Evolutionary conservation across 78 protist species (phyloP).

Genomic region (Chrysochromulina parva): DNA sequence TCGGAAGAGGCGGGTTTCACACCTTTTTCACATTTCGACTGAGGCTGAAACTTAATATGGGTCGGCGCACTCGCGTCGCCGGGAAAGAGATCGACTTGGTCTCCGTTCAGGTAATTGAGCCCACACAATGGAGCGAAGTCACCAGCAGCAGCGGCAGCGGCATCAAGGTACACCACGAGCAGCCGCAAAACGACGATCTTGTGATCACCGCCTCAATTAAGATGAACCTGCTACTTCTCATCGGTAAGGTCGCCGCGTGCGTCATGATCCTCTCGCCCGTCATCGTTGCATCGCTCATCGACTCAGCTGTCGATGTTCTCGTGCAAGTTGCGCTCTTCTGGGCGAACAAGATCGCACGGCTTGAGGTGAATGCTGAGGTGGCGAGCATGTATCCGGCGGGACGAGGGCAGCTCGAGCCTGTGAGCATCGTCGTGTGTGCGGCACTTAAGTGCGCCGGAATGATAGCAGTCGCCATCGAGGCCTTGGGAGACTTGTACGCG

Average conservation of each 20-base stretch:
- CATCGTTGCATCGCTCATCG: background rate
- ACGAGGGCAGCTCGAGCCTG: background rate
- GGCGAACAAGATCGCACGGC: too few relatives aligned
- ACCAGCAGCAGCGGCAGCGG: too few relatives aligned
- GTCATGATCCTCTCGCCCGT: background rate
- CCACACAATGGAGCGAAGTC: too few relatives aligned
- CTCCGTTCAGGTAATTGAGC: too few relatives aligned
- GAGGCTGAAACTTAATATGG: too few relatives aligned
- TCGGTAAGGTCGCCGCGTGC: background rate
- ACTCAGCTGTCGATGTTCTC: background rate
- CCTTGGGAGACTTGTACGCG: background rate
- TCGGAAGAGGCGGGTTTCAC: too few relatives aligned
- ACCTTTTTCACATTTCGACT: too few relatives aligned
- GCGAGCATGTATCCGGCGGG: background rate
- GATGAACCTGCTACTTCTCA: background rate
- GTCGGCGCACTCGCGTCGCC: too few relatives aligned
- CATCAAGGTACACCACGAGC: too few relatives aligned
- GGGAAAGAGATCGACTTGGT: too few relatives aligned
- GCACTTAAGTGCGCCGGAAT: background rate
- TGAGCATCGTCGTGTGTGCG: background rate
- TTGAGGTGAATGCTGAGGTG: background rate
- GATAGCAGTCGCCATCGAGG: too few relatives aligned
- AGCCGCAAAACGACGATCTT: too few relatives aligned
- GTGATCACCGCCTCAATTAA: background rate
- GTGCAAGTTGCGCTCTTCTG: background rate